Evolutionary conservation across 2,329 filamentous ascomycete species (phyloP).

Genomic region (Hypoxylon sp.): DNA sequence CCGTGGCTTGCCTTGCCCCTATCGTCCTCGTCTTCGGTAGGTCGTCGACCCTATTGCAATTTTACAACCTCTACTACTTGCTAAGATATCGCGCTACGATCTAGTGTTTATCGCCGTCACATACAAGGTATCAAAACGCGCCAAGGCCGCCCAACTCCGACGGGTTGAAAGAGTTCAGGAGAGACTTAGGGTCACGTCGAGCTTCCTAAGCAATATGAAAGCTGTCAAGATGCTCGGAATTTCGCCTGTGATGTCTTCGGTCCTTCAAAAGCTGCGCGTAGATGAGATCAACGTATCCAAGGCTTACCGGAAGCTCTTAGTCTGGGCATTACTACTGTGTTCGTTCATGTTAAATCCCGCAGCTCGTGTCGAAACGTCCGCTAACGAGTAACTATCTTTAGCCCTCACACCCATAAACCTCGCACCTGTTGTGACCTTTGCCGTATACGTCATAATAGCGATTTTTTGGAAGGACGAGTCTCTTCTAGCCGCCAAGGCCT

Average conservation of each 20-base stretch:
- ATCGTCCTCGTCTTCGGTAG: background rate
- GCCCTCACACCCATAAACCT: background rate
- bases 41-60: background rate
- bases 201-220: conserved; percentile 1
- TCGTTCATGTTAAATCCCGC: background rate
- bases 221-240: background rate
- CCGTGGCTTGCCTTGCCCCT: background rate
- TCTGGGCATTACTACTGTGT: conserved; percentile 1
- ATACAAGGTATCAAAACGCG: background rate
- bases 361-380: no score
- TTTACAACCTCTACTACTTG: background rate
- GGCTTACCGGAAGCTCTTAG: conserved; percentile 1
- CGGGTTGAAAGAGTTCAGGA: conserved; percentile 2
- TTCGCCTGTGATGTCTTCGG: background rate
- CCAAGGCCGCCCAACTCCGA: background rate
- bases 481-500: conserved; percentile 1
- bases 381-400: background rate
- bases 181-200: background rate
- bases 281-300: background rate
- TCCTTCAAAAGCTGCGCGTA: background rate
- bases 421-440: conserved; percentile 1
- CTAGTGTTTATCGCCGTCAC: background rate
- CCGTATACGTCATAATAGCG: background rate
- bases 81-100: background rate
- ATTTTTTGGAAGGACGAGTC: conserved; percentile 2